Conservation (phyloP, 2,329 filamentous ascomycete genomes). For the Chrysoporthe cubensis region DNA sequence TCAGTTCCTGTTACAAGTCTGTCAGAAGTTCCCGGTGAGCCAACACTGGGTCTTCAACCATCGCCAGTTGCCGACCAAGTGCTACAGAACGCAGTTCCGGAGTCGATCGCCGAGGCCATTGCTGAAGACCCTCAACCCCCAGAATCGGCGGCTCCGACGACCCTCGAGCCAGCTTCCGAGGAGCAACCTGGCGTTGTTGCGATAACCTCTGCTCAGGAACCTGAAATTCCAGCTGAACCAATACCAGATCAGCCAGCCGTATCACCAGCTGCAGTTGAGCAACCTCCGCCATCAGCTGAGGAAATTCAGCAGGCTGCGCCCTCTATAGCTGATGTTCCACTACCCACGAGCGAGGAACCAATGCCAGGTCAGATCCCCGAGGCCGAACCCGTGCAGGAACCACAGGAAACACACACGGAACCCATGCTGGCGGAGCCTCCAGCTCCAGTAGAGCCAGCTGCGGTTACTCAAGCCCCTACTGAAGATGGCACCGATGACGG, state of each 20-base stretch:
- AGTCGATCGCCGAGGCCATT: not conserved
- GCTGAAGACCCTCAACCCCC: slow-evolving; percentile 7
- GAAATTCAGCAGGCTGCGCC: not conserved
- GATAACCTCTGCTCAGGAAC: slow-evolving; percentile 11
- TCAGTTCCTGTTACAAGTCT: slow-evolving; percentile 5
- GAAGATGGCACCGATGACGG: slow-evolving; percentile 24
- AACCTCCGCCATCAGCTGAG: not conserved
- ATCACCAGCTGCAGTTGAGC: slow-evolving; percentile 10
- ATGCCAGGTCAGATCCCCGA: slow-evolving; percentile 21
- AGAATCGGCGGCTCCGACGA: slow-evolving; percentile 13
- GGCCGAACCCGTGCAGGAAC: not conserved
- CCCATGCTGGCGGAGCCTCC: not conserved
- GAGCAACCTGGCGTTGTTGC: slow-evolving; percentile 13
- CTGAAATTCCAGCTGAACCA: not conserved
- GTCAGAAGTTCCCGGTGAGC: slow-evolving; percentile 19
- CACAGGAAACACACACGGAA: not conserved
- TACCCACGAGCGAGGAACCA: slow-evolving; percentile 24
- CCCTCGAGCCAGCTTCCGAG: slow-evolving; percentile 7
- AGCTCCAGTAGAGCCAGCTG: not conserved
- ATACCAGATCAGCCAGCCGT: slow-evolving; percentile 14
- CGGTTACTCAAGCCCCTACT: slow-evolving; percentile 6
- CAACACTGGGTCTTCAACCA: slow-evolving; percentile 22
- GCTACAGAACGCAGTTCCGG: slow-evolving; percentile 5
- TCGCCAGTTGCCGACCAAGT: slow-evolving; percentile 11
- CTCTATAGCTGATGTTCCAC: slow-evolving; percentile 14